Base-by-base conservation (phyloP, 768 basidiomycete genomes). In the Boletales sp. region DNA sequence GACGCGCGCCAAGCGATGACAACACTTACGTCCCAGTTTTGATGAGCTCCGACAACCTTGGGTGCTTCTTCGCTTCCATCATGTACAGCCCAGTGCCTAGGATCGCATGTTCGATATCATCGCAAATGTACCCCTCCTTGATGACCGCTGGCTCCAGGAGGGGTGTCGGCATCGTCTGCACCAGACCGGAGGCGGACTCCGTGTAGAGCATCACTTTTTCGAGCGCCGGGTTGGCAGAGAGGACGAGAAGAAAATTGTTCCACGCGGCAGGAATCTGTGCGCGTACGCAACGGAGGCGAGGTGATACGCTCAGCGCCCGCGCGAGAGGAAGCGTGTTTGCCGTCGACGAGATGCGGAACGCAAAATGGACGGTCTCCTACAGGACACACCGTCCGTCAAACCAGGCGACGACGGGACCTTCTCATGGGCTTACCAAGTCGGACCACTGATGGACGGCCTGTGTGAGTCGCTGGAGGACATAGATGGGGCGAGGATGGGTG, bases 181-280 rank as follows among this genome's bases (percentile, higher is more conserved):
- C 31, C 36, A 56, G 43, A 32, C 60, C 55, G 13, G 40, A 18
- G 32, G 51, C 57, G 39, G 61, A 48, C 46, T 72, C 62, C 14
- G 54, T 45, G 40, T 62, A 65, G 21, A 64, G 61, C 68, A 74
- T 64, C 57, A 84, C 74, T 39, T 74, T 71, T 54, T 78, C 69
- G 43, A 84, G 70, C 2, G 65, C 48, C 0, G 76, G 73, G 63
- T 84, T 84, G 8, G 59, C 46, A 36, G 78, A 70, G 35, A 84
- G 69, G 38, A 73, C 56, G 50, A 81, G 73, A 48, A 84, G 72
- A 13, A 77, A 57, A 39, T 73, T 69, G 63, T 79, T 82, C 84
- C 83, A 85, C 0, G 83, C 68, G 5, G 76, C 72, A 2, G 84
- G 84, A 7, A 83, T 68, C 40, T 76, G 72, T 0, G 83, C 79